Percentiles rank a stretch among this genome's conserved stretches.
phyloP scores from a whole-genome alignment of 371 early-diverging fungal genomes.

The Dinochytrium kinnereticum region DNA sequence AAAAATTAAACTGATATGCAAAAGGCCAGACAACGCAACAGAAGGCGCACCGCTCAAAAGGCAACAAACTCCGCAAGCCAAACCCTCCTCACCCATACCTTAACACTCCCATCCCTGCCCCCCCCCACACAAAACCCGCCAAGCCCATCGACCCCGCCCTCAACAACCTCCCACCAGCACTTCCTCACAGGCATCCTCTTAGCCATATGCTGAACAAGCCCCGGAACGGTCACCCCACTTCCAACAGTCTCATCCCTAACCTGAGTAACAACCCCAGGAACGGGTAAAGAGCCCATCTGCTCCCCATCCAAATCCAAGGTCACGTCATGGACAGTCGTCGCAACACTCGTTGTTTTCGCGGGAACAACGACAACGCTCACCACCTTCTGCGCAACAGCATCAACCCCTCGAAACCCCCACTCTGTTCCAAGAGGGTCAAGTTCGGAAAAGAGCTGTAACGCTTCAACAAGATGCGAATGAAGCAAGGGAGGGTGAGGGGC shows the following conservation, averaged over 20 bases:
- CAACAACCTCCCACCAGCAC: conserved; percentile 15
- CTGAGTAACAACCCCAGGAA: not conserved
- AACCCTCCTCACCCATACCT: conserved; percentile 3
- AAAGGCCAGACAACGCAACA: not conserved
- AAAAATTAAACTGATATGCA: not conserved
- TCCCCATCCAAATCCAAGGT: too few relatives aligned
- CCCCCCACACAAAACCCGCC: not conserved
- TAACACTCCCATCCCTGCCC: not conserved
- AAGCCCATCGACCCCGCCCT: not conserved
- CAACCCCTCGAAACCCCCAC: conserved; percentile 3
- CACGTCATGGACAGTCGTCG: too few relatives aligned
- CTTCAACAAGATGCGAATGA: not conserved
- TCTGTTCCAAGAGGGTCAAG: not conserved
- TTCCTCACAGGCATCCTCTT: conserved; percentile 6
- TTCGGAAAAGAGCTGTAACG: conserved; percentile 4
- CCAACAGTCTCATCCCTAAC: not conserved
- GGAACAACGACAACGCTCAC: conserved; percentile 6
- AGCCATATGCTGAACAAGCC: conserved; percentile 13
- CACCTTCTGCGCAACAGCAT: not conserved
- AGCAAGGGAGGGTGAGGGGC: not conserved
- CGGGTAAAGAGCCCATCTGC: too few relatives aligned
- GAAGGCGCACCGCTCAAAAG: not conserved
- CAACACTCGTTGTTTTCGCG: too few relatives aligned
- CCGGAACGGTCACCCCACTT: not conserved
- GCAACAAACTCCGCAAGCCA: conserved; percentile 19